Evolutionary conservation across 1,139 yeast genomes (phyloP).

Genomic region (Kurtzmaniella natalensis): DNA sequence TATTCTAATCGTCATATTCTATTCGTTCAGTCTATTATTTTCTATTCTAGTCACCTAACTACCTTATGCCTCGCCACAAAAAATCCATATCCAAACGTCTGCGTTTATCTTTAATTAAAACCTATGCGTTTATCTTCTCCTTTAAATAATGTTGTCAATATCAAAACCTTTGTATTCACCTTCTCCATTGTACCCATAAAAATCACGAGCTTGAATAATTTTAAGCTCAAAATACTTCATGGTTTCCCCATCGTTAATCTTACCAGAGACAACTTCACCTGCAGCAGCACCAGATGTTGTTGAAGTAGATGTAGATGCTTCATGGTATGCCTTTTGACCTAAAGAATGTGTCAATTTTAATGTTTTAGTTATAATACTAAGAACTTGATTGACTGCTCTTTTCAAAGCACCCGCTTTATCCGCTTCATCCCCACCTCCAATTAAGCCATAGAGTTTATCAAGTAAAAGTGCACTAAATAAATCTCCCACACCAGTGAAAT

Average conservation of each 20-base stretch:
- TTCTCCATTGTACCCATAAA: conserved; percentile 21
- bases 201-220: conserved; percentile 32
- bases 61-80: no score
- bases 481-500: conserved; percentile 93
- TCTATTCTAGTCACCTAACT: no score
- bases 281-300: no score
- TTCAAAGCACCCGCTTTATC: conserved; percentile 14
- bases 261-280: conserved; percentile 13
- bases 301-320: conserved; percentile 6
- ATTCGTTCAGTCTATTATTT: no score
- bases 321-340: conserved; percentile 12
- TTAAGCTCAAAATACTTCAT: conserved; percentile 42
- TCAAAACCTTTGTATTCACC: conserved; percentile 13
- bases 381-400: conserved; percentile 43
- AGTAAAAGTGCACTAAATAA: conserved; percentile 74
- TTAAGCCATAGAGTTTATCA: conserved; percentile 45
- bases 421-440: conserved; percentile 4
- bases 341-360: conserved; percentile 36
- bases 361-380: conserved; percentile 46
- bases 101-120: no score
- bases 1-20: no score
- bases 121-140: no score
- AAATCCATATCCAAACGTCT: no score
- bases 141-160: not conserved
- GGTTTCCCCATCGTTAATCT: conserved; percentile 32